Percentiles rank a stretch among this genome's conserved stretches.
Evolutionary conservation across 805 yeast species (phyloP).

Genomic region (Clavispora fructus): DNA sequence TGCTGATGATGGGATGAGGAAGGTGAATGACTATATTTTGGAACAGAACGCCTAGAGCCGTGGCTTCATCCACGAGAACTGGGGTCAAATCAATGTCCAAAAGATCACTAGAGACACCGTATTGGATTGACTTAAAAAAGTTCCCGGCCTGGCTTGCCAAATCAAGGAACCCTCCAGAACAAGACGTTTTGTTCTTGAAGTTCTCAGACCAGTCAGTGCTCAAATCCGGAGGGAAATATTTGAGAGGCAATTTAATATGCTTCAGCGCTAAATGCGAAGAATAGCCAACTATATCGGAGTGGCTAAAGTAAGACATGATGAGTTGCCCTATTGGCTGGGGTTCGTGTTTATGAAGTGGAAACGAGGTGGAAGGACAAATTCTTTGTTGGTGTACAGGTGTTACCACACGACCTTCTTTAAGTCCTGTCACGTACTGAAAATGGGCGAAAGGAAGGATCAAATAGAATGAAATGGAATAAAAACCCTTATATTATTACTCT

Average conservation of each 20-base stretch:
- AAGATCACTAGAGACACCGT: slow-evolving; percentile 26
- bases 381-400: slow-evolving; percentile 1
- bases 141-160: slow-evolving; percentile 10
- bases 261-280: slow-evolving; percentile 13
- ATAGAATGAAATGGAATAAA: too few species aligned
- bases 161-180: slow-evolving; percentile 11
- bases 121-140: slow-evolving; percentile 12
- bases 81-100: slow-evolving; percentile 37
- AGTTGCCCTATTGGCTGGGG: not conserved
- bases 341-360: not conserved
- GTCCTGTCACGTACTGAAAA: too few species aligned
- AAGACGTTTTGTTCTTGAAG: slow-evolving; percentile 7
- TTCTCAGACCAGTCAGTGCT: slow-evolving; percentile 5
- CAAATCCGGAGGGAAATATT: slow-evolving; percentile 2
- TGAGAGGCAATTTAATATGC: slow-evolving; percentile 13
- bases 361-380: not conserved
- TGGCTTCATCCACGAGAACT: slow-evolving; percentile 23
- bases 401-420: not conserved
- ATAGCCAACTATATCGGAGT: slow-evolving; percentile 12
- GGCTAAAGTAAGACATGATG: slow-evolving; percentile 9
- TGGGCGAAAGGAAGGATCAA: too few species aligned
- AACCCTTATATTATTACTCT: too few species aligned
- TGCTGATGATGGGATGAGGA: slow-evolving; percentile 17
- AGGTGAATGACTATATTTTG: slow-evolving; percentile 28
- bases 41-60: slow-evolving; percentile 27